Evolutionary conservation across 2,329 filamentous ascomycete genomes (phyloP).

Genomic region (Penicillium occitanis): DNA sequence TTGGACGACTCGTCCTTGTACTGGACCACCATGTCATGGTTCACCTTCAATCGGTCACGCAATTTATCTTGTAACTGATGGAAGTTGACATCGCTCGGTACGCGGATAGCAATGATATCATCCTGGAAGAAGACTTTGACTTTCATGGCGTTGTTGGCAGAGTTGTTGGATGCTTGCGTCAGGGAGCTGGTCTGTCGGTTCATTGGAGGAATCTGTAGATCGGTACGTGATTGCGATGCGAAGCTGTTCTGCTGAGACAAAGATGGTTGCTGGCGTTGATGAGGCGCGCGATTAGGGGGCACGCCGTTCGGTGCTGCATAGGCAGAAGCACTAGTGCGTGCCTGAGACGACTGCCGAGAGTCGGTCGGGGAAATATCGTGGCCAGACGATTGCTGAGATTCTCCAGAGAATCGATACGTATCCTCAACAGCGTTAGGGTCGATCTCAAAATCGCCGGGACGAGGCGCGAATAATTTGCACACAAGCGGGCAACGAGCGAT

Average conservation of each 20-base stretch:
- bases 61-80: slow-evolving; percentile 80
- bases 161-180: slow-evolving; percentile 43
- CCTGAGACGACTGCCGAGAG: slow-evolving; percentile 65
- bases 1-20: slow-evolving; percentile 48
- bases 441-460: slow-evolving; percentile 90
- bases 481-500: slow-evolving; percentile 83
- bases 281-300: slow-evolving; percentile 34
- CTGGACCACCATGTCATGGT: slow-evolving; percentile 72
- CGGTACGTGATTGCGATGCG: slow-evolving; percentile 37
- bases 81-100: slow-evolving; percentile 76
- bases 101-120: slow-evolving; percentile 86
- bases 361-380: slow-evolving; percentile 61
- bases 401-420: slow-evolving; percentile 72
- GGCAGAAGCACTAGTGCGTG: slow-evolving; percentile 58
- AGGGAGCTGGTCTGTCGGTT: slow-evolving; percentile 56
- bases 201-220: slow-evolving; percentile 42
- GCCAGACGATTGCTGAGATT: slow-evolving; percentile 65
- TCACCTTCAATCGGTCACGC: slow-evolving; percentile 75
- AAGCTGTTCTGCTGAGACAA: slow-evolving; percentile 33
- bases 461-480: slow-evolving; percentile 84
- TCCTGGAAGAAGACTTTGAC: slow-evolving; percentile 94
- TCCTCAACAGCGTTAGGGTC: slow-evolving; percentile 65
- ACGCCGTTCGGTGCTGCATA: slow-evolving; percentile 53
- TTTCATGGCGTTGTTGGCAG: slow-evolving; percentile 64
- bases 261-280: slow-evolving; percentile 41